phyloP scores from a whole-genome alignment of 2,329 filamentous ascomycete genomes.

The Exophiala calicioides region DNA sequence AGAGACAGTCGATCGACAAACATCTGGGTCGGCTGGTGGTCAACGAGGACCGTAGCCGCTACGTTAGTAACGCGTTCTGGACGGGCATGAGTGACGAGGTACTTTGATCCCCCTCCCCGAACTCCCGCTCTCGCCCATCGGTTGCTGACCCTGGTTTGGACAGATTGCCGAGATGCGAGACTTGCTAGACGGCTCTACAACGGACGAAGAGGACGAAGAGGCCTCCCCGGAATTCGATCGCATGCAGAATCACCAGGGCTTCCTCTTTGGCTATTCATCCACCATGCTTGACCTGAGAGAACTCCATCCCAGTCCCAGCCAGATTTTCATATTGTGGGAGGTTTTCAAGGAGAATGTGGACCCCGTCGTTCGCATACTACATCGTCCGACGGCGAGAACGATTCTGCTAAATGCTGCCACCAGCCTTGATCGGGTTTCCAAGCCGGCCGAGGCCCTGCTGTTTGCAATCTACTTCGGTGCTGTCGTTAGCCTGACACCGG shows the following conservation, averaged over 20 bases:
- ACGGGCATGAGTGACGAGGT: conserved; percentile 63
- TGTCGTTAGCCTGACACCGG: conserved; percentile 51
- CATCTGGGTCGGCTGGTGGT: conserved; percentile 61
- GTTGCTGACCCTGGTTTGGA: not conserved
- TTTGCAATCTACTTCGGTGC: conserved; percentile 63
- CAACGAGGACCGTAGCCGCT: conserved; percentile 60
- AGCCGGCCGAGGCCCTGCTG: conserved; percentile 57
- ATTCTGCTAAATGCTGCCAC: conserved; percentile 54
- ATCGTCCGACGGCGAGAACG: conserved; percentile 56
- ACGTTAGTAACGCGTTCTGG: conserved; percentile 65
- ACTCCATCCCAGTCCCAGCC: conserved; percentile 56
- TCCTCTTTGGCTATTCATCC: conserved; percentile 62
- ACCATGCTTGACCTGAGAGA: conserved; percentile 56
- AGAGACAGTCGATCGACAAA: conserved; percentile 38
- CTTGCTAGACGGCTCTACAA: conserved; percentile 59
- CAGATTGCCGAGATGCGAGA: conserved; percentile 64
- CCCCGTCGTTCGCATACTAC: conserved; percentile 61
- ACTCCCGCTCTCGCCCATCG: conserved; percentile 3
- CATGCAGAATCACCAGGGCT: conserved; percentile 56
- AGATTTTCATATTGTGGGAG: conserved; percentile 58
- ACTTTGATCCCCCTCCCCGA: conserved; percentile 21
- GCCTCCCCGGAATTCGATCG: conserved; percentile 48
- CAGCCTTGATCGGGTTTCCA: conserved; percentile 52
- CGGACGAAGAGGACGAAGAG: conserved; percentile 55
- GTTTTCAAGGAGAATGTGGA: conserved; percentile 63